Base-by-base conservation (phyloP, 208 protist genomes). In the Leishmania tropica region DNA sequence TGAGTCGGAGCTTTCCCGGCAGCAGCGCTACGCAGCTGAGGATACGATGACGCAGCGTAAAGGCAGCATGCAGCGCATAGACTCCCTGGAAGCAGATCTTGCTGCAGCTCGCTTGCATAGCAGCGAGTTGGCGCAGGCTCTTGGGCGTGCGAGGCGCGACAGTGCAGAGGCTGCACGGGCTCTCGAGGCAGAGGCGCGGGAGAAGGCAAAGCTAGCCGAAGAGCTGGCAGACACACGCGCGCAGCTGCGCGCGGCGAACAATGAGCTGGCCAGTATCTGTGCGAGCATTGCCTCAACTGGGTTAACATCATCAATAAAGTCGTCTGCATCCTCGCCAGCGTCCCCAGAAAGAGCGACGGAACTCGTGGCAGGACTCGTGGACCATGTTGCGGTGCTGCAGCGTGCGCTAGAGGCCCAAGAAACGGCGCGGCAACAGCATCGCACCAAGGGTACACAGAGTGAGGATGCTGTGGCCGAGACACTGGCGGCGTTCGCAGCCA, bases 391-490 rank as follows among this genome's bases (percentile, higher is more conserved):
- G 60, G 37, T 48, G 47, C 58, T 86, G 78, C 62, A 80, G 73
- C 4, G 45, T 40, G 21, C 40, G 31, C 35, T 80, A 31, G 68
- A 54, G n/a, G 53, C 76, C 21, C 68, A 47, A 8, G 2, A 70
- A 19, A 42, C 35, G 35, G 19, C 56, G n/a, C 67, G 51, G 71
- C 81, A 67, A 67, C 72, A 47, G 45, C 82, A 70, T 1, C 77
- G 31, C 37, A 21, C 53, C 10, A 48, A 51, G 51, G 54, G 51
- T 31, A 70, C 65, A 1, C 81, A 85, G 77, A 81, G 82, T 64
- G 76, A 85, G 31, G 82, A 78, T 45, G 7, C 15, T 4, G 82
- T 79, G 15, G 72, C 76, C 0, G 72, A 73, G 24, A 79, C 72
- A 4, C 62, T 81, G 35, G 82, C 71, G 1, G 82, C 72, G 2